These are phyloP conservation scores for Lasiosphaeria ovina DNA, from an alignment of 495 filamentous ascomycete genomes.

Conservation along the genomic window DNA sequence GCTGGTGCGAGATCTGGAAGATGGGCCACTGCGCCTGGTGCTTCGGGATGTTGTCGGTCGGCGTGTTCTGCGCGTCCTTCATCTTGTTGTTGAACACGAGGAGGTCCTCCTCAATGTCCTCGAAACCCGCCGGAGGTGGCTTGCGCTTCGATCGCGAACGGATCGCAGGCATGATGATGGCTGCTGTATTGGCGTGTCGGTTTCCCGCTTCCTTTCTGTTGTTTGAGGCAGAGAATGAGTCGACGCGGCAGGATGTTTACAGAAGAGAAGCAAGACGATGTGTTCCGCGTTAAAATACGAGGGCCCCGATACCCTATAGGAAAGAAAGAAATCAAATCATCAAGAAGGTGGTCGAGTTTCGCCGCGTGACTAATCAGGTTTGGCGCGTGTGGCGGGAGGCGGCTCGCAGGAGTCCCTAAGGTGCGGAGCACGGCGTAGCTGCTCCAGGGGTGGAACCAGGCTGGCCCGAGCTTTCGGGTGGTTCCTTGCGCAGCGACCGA, in stretches of 20 bases:
- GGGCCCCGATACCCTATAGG: neutral
- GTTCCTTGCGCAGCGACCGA: neutral
- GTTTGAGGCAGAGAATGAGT: neutral
- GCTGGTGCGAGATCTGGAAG: conserved; percentile 95
- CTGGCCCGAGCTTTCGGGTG: conserved; percentile 25
- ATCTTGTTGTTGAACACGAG: conserved; percentile 96
- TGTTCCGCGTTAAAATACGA: neutral
- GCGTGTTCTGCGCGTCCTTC: conserved; percentile 90
- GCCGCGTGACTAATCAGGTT: conserved; percentile 6
- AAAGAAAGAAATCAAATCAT: neutral
- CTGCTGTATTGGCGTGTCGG: conserved; percentile 11
- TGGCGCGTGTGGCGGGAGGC: neutral
- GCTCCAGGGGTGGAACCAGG: neutral
- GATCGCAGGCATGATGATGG: conserved; percentile 74
- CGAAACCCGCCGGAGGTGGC: conserved; percentile 91
- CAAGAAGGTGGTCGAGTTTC: neutral
- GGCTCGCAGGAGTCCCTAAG: neutral
- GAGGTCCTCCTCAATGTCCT: conserved; percentile 94
- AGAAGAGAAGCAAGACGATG: too few species aligned
- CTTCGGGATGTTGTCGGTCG: conserved; percentile 54
- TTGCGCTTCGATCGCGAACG: conserved; percentile 76
- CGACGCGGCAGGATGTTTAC: neutral
- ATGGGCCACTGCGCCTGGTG: conserved; percentile 94
- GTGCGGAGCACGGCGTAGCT: neutral
- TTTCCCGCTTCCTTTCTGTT: conserved; percentile 8